Conservation (phyloP, 2,329 filamentous ascomycete species). For the Sarocladium strictum region DNA sequence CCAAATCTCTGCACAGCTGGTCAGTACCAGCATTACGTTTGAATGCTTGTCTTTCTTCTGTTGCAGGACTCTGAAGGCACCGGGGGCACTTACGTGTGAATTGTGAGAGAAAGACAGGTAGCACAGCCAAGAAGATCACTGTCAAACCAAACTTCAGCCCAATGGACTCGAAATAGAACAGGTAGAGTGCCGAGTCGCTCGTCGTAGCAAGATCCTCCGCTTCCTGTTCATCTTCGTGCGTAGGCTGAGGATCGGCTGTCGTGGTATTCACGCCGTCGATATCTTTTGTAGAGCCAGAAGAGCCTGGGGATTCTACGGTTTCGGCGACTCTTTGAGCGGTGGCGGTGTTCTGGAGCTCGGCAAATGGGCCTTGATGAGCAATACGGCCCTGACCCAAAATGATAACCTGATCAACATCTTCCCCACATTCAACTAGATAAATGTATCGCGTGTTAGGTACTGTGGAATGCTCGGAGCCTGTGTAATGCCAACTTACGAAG, state of each 20-base stretch:
- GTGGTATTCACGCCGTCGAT: background rate
- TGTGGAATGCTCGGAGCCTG: background rate
- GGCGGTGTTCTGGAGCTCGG: background rate
- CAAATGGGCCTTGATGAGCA: background rate
- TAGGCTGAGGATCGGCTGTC: background rate
- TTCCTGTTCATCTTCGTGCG: background rate
- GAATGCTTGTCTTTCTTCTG: background rate
- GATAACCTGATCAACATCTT: background rate
- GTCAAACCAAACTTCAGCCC: conserved; percentile 3
- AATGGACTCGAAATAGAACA: conserved; percentile 9
- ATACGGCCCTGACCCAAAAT: background rate
- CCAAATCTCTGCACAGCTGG: background rate
- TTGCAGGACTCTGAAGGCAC: background rate
- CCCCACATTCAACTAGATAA: background rate
- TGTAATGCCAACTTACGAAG: background rate
- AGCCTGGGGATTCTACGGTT: background rate
- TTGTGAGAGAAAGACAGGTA: background rate
- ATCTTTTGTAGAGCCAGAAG: background rate
- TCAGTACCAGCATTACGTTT: background rate
- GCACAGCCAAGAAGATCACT: conserved; percentile 9
- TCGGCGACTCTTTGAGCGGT: background rate
- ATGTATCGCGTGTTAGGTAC: background rate
- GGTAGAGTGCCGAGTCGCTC: conserved; percentile 9
- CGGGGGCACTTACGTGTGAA: background rate
- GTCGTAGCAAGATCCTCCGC: conserved; percentile 11